A percentile compares a stretch with the other conserved stretches of the same genome.
Evolutionary conservation across 495 filamentous ascomycete species (phyloP).

Genomic region (Coniosporium apollinis): DNA sequence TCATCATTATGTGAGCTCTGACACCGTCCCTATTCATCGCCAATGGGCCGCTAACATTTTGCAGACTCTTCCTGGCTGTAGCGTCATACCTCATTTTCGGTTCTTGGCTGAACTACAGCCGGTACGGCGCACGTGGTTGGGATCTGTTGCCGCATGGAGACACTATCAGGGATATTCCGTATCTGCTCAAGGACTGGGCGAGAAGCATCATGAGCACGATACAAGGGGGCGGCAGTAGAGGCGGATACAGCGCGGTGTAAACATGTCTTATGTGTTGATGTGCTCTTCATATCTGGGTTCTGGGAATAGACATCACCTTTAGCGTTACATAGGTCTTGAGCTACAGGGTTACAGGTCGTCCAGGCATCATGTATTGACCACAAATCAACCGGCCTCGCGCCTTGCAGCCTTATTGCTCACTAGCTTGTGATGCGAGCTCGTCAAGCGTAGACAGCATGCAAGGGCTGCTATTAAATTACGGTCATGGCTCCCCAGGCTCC

Average conservation of each 20-base stretch:
- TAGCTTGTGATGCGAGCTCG: no score
- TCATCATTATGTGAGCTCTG: conserved; percentile 77
- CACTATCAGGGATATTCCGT: conserved; percentile 80
- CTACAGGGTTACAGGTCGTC: no score
- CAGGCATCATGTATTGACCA: no score
- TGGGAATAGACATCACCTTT: no score
- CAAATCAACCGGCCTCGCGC: no score
- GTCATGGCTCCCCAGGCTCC: no score
- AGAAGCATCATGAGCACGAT: conserved; percentile 64
- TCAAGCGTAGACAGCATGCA: no score
- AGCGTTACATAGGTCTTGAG: no score
- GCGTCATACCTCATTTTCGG: conserved; percentile 94
- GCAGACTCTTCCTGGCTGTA: conserved; percentile 63
- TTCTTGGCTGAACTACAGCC: conserved; percentile 98
- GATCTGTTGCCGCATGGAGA: conserved; percentile 88
- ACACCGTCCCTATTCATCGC: neutral
- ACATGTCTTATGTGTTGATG: no score
- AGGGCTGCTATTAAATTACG: no score
- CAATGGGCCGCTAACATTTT: neutral
- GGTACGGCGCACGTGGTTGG: conserved; percentile 88
- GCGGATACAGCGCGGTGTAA: conserved; percentile 90
- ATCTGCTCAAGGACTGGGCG: conserved; percentile 77
- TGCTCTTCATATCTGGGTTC: no score
- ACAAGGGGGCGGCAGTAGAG: conserved; percentile 61
- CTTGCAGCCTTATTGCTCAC: no score